A percentile compares a stretch with the other conserved stretches of the same genome.
phyloP scores from a whole-genome alignment of 306 rosid genomes.

The Gastrolobium bilobum region DNA sequence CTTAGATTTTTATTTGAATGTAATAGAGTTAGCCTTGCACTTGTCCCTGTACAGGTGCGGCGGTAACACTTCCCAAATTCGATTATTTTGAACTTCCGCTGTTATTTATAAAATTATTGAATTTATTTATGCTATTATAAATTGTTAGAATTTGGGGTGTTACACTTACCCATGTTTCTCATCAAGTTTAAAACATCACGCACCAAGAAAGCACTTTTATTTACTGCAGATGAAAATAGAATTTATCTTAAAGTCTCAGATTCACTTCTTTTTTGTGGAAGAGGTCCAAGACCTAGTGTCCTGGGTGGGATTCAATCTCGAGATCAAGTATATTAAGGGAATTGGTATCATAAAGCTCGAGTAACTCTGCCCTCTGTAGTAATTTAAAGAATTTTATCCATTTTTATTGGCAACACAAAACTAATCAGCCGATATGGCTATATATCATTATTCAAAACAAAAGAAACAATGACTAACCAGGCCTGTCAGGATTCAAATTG shows the following conservation, averaged over 20 bases:
- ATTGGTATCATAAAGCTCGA: conserved; percentile 12
- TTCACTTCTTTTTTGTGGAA: not conserved
- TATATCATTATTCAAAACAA: conserved; percentile 5
- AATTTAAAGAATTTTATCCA: conserved; percentile 25
- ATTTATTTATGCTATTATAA: too few species aligned
- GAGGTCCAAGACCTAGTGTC: conserved; percentile 15
- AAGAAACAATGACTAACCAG: conserved; percentile 69
- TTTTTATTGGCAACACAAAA: conserved; percentile 26
- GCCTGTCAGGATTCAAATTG: conserved; percentile 97
- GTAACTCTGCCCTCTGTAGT: not conserved
- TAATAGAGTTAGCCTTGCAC: too few species aligned
- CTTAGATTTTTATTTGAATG: too few species aligned
- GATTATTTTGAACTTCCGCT: too few species aligned
- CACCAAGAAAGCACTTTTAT: conserved; percentile 10
- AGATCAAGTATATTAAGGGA: conserved; percentile 4
- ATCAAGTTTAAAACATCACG: conserved; percentile 16
- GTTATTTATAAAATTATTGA: too few species aligned
- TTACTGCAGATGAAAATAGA: not conserved
- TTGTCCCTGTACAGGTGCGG: too few species aligned
- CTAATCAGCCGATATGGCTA: conserved; percentile 27
- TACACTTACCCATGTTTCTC: conserved; percentile 8
- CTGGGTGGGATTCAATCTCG: conserved; percentile 5
- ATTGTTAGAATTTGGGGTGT: too few species aligned
- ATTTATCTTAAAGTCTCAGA: not conserved
- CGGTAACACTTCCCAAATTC: too few species aligned